Evolutionary conservation across 495 filamentous ascomycete genomes (phyloP).

Genomic region (Aspergillus ostianus): DNA sequence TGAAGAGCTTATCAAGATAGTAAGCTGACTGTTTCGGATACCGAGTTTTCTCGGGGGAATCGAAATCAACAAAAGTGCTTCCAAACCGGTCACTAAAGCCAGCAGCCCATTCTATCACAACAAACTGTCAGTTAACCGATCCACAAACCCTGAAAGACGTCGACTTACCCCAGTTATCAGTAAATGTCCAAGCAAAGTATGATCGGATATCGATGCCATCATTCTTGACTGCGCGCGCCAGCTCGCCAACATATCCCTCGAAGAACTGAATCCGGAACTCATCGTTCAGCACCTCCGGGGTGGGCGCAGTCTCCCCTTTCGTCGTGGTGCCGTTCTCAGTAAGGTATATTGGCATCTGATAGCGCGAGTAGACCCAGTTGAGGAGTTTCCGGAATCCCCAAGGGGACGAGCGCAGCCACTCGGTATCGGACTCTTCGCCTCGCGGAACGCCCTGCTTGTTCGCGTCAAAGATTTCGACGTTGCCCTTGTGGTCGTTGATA

Average conservation of each 20-base stretch:
- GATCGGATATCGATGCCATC: slow-evolving; percentile 45
- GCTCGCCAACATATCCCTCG: slow-evolving; percentile 42
- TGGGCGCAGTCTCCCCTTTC: slow-evolving; percentile 42
- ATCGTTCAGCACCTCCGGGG: slow-evolving; percentile 40
- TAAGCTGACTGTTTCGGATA: slow-evolving; percentile 46
- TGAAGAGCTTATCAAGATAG: slow-evolving; percentile 42
- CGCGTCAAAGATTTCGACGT: slow-evolving; percentile 41
- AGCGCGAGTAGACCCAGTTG: slow-evolving; percentile 42
- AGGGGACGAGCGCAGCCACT: slow-evolving; percentile 44
- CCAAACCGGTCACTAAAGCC: slow-evolving; percentile 50
- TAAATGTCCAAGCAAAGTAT: slow-evolving; percentile 51
- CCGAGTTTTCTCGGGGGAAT: slow-evolving; percentile 44
- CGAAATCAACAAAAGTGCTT: slow-evolving; percentile 42
- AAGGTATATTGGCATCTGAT: slow-evolving; percentile 47
- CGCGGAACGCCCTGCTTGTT: slow-evolving; percentile 45
- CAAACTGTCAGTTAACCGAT: background rate
- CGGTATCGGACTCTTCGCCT: slow-evolving; percentile 46
- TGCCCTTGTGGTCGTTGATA: slow-evolving; percentile 46
- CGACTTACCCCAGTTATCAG: slow-evolving; percentile 42
- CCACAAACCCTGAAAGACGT: background rate
- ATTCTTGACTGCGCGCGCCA: slow-evolving; percentile 43
- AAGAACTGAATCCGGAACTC: slow-evolving; percentile 46
- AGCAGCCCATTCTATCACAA: slow-evolving; percentile 43
- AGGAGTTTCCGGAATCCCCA: slow-evolving; percentile 44
- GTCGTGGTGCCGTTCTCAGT: slow-evolving; percentile 51